phyloP scores from a whole-genome alignment of 768 basidiomycete genomes.

The Rhodotorula diobovata region DNA sequence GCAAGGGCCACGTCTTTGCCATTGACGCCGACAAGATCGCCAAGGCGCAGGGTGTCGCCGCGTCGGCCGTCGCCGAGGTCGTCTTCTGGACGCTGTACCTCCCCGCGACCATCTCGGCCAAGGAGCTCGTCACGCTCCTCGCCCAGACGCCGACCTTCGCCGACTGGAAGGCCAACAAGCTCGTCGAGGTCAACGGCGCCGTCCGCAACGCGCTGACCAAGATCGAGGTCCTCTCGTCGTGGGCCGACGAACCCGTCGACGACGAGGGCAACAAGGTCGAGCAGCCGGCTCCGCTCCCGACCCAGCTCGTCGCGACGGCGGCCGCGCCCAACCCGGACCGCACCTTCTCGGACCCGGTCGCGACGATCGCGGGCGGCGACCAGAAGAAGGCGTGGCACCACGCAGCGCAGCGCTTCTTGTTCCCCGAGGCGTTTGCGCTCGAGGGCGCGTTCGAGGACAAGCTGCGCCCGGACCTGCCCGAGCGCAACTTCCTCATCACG shows the following conservation, averaged over 20 bases:
- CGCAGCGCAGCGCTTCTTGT: conserved; percentile 80
- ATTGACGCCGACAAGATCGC: conserved; percentile 51
- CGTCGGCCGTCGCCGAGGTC: conserved; percentile 57
- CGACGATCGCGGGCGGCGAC: conserved; percentile 50
- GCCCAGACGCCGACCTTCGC: conserved; percentile 29
- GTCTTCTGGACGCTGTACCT: conserved; percentile 75
- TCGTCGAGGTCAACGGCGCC: conserved; percentile 41
- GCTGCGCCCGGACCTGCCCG: conserved; percentile 73
- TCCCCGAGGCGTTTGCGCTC: conserved; percentile 72
- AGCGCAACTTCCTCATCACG: conserved; percentile 87
- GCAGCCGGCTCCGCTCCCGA: conserved; percentile 55
- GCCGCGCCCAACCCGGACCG: conserved; percentile 50
- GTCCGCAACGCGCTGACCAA: conserved; percentile 52
- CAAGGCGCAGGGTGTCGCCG: conserved; percentile 50
- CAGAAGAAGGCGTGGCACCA: conserved; percentile 63
- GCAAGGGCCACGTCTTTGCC: conserved; percentile 58
- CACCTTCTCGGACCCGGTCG: conserved; percentile 60
- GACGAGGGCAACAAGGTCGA: conserved; percentile 43
- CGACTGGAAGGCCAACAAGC: conserved; percentile 31
- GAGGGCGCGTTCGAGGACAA: conserved; percentile 46
- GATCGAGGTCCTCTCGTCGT: conserved; percentile 56
- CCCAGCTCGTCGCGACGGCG: conserved; percentile 62
- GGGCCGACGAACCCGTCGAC: conserved; percentile 43
- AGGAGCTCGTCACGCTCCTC: conserved; percentile 40
- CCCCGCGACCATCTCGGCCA: conserved; percentile 34